These are phyloP conservation scores for Cladosporium sp. DNA, from an alignment of 2,329 filamentous ascomycete genomes.

Conservation along the genomic window DNA sequence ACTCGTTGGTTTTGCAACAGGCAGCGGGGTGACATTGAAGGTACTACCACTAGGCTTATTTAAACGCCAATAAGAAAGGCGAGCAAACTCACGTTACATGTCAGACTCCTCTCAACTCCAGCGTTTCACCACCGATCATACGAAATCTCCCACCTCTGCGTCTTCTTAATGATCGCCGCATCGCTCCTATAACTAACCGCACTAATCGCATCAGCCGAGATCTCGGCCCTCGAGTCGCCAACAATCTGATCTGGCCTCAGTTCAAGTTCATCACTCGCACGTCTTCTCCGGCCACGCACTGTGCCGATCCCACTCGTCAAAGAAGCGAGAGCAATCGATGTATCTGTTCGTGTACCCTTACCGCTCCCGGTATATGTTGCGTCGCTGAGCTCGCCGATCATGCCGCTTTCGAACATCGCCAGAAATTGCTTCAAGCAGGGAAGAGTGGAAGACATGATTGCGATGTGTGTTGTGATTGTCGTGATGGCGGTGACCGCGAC, in stretches of 20 bases:
- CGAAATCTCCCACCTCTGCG: constrained; percentile 14
- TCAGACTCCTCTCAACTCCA: too few relatives aligned
- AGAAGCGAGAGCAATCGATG: constrained; percentile 9
- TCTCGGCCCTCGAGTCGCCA: constrained; percentile 5
- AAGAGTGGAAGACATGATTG: constrained; percentile 34
- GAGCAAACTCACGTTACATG: too few relatives aligned
- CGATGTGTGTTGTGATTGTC: constrained; percentile 32
- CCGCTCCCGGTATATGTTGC: constrained; percentile 12
- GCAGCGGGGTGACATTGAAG: too few relatives aligned
- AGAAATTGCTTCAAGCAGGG: constrained; percentile 38
- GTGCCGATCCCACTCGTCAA: constrained; percentile 2
- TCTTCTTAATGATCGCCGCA: constrained; percentile 18
- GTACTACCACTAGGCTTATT: too few relatives aligned
- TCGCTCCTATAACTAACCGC: constrained; percentile 1
- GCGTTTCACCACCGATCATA: constrained; percentile 13
- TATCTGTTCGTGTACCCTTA: constrained; percentile 10
- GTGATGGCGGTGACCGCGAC: constrained; percentile 28
- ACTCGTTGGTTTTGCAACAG: too few relatives aligned
- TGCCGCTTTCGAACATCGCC: constrained; percentile 25
- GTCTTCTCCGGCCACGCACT: not conserved
- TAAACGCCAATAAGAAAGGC: too few relatives aligned
- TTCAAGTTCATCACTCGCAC: not conserved
- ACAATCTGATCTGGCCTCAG: not conserved
- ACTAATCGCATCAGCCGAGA: constrained; percentile 12
- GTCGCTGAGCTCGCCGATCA: constrained; percentile 18